Base-by-base conservation (phyloP, 2,329 filamentous ascomycete genomes). In the Ceratocystis alfenasii region DNA sequence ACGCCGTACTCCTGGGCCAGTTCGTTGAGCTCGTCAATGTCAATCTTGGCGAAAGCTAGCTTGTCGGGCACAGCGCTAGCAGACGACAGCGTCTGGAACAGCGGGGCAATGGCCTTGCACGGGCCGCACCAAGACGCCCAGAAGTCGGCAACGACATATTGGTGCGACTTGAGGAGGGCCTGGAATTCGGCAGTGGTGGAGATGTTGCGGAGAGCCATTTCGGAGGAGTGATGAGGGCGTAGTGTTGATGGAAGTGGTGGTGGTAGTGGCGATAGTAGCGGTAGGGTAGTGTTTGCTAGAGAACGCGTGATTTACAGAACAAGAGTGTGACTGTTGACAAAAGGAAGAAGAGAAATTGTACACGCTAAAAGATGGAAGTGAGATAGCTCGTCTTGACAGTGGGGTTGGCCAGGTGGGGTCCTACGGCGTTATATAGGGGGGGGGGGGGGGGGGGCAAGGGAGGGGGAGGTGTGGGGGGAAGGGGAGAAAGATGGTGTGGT, bases 71-170 rank as follows among this genome's bases (percentile, higher is more conserved):
- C 59, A 33, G 66, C 17, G 71, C 76, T 73, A 50, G 73, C 69
- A 61, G 72, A 72, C 59, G 82, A 78, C 64, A 83, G 77, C 71
- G 78, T 75, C 67, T 70, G 71, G 77, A 79, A 85, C 67, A 80
- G 70, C 68, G 83, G 83, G 25, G 81, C 79, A 71, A 85, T 84
- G 70, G 76, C 75, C 74, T 82, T 83, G 80, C 83, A 85, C 33
- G 83, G 83, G 48, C 77, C 78, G 74, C 83, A 85, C 83, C 83
- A 85, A 71, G 79, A 75, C 67, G 83, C 82, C 74, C 77, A 80
- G 75, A 84, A 83, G 72, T 85, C 81, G 69, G 82, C 74, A 68
- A 79, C 77, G 69, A 84, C 80, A 74, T 79, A 81, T 60, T 76
- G 78, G 61, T 76, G 81, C 8, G 73, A 73, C 17, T 74, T 70